Base-by-base conservation (phyloP, 371 early-diverging fungal species). In the Mycotypha africana region DNA sequence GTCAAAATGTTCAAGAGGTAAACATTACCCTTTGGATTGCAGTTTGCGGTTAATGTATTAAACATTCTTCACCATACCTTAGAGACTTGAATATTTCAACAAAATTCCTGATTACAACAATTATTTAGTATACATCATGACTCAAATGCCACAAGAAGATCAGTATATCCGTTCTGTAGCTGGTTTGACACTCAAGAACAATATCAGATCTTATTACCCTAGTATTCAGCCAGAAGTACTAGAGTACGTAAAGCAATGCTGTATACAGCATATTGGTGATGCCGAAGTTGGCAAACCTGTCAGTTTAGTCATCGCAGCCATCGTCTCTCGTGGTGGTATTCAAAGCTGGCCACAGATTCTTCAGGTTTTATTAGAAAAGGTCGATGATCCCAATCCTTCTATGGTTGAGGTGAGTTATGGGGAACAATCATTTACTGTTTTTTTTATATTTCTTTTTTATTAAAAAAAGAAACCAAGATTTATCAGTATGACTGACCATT, bases 171-270 rank as follows among this genome's bases (percentile, higher is more conserved):
- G 95, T 39, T 79, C 86, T 15, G 84, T 90, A 32, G 95, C 95
- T 17, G 97, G 93, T 23, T 74, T 95, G 39, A 73, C 86, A 30
- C 78, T 95, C 40, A 95, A 95, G 74, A 92, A 91, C 76, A 84
- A 84, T 51, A 78, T 95, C 45, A 70, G 82, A 37, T 57, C 74
- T 35, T 72, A 81, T 49, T 83, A 78, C 49, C 53, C 56, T 30
- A 70, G 62, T 31, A 80, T 88, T 49, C 72, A 78, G 40, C 74
- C 84, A n/a, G 60, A 60, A 17, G 84, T 84, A 11, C 45, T 93
- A 22, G 81, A 75, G 2, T 86, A 88, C 53, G 79, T 92, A 42
- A 91, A 93, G 67, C 59, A 67, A 39, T 70, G 77, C 49, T 79
- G 82, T 26, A 70, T 93, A 30, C 77, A 76, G 14, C 81, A 79